Evolutionary conservation across 2,329 filamentous ascomycete genomes (phyloP).

Genomic region (Colletotrichum sp.): DNA sequence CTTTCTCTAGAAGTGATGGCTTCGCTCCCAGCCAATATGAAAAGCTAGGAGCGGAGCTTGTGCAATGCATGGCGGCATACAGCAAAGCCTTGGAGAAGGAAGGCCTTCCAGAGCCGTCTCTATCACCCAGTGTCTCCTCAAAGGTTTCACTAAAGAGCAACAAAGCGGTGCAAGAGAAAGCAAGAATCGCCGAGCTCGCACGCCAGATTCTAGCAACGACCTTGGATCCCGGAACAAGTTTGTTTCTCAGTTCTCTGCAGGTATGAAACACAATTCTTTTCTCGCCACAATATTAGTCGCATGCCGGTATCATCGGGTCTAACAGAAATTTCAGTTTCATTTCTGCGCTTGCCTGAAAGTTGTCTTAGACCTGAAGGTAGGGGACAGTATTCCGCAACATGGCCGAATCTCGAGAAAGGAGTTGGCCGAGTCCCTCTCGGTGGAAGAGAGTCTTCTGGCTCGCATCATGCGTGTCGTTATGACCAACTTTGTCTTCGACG

Average conservation of each 20-base stretch:
- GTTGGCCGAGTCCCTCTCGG: not conserved
- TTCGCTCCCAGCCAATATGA: not conserved
- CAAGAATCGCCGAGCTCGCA: not conserved
- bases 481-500: not conserved
- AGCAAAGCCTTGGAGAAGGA: not conserved
- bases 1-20: not conserved
- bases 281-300: too few relatives aligned
- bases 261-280: accelerated
- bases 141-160: not conserved
- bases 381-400: not conserved
- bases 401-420: not conserved
- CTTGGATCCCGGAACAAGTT: not conserved
- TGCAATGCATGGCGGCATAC: not conserved
- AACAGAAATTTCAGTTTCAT: not conserved
- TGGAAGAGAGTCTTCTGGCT: not conserved
- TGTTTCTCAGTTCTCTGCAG: not conserved
- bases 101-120: not conserved
- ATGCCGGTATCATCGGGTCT: not conserved
- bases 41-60: not conserved
- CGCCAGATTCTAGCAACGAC: not conserved
- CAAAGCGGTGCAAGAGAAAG: not conserved
- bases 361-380: not conserved
- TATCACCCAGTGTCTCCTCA: not conserved
- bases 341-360: not conserved
- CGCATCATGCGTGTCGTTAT: not conserved